Evolutionary conservation across 768 basidiomycete species (phyloP), one percentile per base, ranked within the genome.

Genomic region (Mrakia frigida): DNA sequence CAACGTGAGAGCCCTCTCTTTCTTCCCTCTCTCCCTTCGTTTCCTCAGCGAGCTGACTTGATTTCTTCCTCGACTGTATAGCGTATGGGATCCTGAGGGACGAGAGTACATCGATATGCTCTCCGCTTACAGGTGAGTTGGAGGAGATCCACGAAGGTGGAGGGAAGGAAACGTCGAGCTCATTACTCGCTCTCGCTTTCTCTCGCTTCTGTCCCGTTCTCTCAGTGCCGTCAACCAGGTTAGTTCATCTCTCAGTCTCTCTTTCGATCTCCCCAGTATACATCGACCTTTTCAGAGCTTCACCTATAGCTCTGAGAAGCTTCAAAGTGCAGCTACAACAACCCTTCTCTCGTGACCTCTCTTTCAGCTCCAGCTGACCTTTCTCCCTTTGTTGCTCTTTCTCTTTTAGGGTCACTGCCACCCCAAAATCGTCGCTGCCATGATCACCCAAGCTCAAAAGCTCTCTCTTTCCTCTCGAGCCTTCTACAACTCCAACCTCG

Each of bases 21-120:
- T 60, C 25, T 11, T 14, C 4, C n/a, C 31, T 6, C 37, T 21
- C 31, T 25, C 31, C 39, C 2, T 52, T 23, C 35, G 37, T 35
- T 60, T 74, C 76, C 79, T 79, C 65, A n/a, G n/a, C n/a, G 75
- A 74, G 79, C 78, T 81, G 78, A 72, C 80, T 67, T 67, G 18
- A 68, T 21, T n/a, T 56, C 59, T 73, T 10, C 33, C 23, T n/a
- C 78, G 79, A 39, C 76, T 81, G 43, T 56, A 70, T 71, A 89
- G 88, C 79, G 93, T 94, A 82, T 96, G 92, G 92, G 95, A 97
- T 82, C 92, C 91, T 4, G 94, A 96, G 87, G 95, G 94, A 79
- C 90, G 88, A 71, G 91, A 94, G 82, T 99, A 97, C 85, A 94
- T 98, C 78, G 97, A 99, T 82, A 97, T 98, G 92, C 87, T 99